Base-by-base conservation (phyloP, 495 filamentous ascomycete species). In the Tuber melanosporum region DNA sequence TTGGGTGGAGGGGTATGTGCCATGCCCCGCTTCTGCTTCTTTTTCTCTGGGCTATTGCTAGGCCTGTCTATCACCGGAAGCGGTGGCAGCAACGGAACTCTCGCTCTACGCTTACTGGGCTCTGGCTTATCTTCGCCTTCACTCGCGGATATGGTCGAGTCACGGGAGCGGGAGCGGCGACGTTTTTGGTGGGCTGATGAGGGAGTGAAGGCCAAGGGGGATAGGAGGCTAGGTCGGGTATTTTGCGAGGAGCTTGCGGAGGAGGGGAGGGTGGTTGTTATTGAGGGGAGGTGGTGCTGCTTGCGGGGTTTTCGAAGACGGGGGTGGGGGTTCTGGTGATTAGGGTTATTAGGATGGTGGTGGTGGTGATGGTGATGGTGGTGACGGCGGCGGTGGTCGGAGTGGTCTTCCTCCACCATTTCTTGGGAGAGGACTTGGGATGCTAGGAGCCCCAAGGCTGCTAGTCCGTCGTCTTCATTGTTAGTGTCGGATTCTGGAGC, bases 141-240 rank as follows among this genome's bases (percentile, higher is more conserved):
- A 47, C 76, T 76, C 2, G 80, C 77, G 52, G 77, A 80, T 45
- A 82, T 82, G 20, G 81, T 82, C 9, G 76, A 79, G 42, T 82
- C 81, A 14, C 81, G 77, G 43, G 80, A 82, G 57, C 80, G 77
- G 71, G 26, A n/a, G 45, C 75, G 39, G 39, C 47, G 78, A 15
- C 78, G 79, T 62, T 76, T 81, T 73, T 77, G 57, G 17, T 70
- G 44, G 22, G 77, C 62, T 19, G 78, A 74, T 26, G 74, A 70
- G 12, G 77, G 74, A 22, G 74, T 77, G 71, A 81, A 80, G 26
- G 74, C 78, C 41, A 80, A 74, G 26, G 78, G 79, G 10, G 78
- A 77, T 72, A 80, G 72, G 36, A 80, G 49, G 39, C 72, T 71
- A 1, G 77, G 78, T n/a, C 71, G 74, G 47, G 41, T 69, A n/a